Evolutionary conservation across 2,329 filamentous ascomycete genomes (phyloP), one percentile per base, ranked within the genome.

Genomic region (Trichoderma sp.): DNA sequence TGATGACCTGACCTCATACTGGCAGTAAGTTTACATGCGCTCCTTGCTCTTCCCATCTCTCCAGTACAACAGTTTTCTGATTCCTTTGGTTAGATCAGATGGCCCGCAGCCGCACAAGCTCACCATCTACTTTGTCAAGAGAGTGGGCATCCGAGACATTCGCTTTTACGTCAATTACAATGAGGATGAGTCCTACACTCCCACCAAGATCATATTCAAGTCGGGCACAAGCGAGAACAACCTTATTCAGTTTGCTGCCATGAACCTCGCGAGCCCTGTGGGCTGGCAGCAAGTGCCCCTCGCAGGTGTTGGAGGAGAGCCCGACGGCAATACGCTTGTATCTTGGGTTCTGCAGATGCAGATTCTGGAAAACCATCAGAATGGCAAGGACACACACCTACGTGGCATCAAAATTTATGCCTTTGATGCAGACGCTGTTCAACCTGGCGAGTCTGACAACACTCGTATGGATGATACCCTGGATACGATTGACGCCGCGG

Each of bases 321-420:
- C 83, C 57, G 89, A 88, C 74, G 90, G 86, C 48, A 91, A 89
- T 73, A 91, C 94, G 1, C 86, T 98, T 19, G 89, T 94, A 69
- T 93, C 92, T 17, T 97, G 94, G 81, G 88, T 98, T 34, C 85
- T 99, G 32, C 94, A 98, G 78, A 89, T 98, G 75, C 89, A 92
- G 72, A 90, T 99, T 58, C 86, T 94, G 61, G 95, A 98, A 81
- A 99, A 99, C 76, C 95, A 99, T 78, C 95, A 99, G 80, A 99
- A 99, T 78, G 95, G 95, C 71, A 99, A 99, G 78, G 95, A 99
- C 77, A 99, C 95, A n/a, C 95, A 99, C 82, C 86, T 99, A 27
- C 87, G 95, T 17, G 94, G 93, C 2, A 86, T 99, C 78, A 96
- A 97, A 81, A 90, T 98, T 10, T 99, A 88, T 72, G 86, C 86